A percentile compares a stretch with the other conserved stretches of the same genome.
phyloP scores from a whole-genome alignment of 2,329 filamentous ascomycete species.

The Sarocladiaceae sp. region DNA sequence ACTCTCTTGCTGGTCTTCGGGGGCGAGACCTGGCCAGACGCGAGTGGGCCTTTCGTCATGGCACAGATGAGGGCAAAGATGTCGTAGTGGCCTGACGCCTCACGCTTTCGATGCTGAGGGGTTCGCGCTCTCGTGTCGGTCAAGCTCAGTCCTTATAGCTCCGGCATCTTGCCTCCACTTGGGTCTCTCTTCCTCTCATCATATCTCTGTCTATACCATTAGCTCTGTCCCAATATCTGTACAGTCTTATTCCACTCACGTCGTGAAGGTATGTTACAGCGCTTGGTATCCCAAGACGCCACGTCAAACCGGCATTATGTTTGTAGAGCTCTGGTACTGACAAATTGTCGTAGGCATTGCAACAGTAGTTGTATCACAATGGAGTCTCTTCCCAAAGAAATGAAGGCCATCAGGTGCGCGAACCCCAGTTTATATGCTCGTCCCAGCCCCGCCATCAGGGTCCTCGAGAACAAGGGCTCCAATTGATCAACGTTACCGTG shows the following conservation, averaged over 20 bases:
- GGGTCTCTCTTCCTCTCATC: too few relatives aligned
- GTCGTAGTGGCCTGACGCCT: background rate
- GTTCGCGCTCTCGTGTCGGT: too few relatives aligned
- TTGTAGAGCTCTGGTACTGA: too few relatives aligned
- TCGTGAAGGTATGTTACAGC: too few relatives aligned
- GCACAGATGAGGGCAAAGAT: background rate
- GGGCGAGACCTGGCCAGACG: slow-evolving; percentile 1
- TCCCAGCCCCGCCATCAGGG: slow-evolving; percentile 16
- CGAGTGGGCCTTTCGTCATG: background rate
- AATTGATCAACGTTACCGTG: background rate
- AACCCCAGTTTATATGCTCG: slow-evolving; percentile 10
- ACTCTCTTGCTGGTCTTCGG: background rate
- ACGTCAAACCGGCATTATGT: too few relatives aligned
- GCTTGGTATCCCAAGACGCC: too few relatives aligned
- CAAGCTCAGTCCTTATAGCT: too few relatives aligned
- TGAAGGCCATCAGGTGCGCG: slow-evolving; percentile 55
- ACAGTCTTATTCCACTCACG: too few relatives aligned
- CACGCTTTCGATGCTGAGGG: too few relatives aligned
- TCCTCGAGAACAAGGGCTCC: slow-evolving; percentile 8
- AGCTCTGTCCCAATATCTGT: too few relatives aligned
- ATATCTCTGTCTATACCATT: too few relatives aligned
- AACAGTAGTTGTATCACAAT: slow-evolving; percentile 14
- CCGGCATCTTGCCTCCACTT: too few relatives aligned
- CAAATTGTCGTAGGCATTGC: background rate
- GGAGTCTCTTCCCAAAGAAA: slow-evolving; percentile 42